Conservation (phyloP, 2,329 filamentous ascomycete species). For the Calcarisporium arbuscula region DNA sequence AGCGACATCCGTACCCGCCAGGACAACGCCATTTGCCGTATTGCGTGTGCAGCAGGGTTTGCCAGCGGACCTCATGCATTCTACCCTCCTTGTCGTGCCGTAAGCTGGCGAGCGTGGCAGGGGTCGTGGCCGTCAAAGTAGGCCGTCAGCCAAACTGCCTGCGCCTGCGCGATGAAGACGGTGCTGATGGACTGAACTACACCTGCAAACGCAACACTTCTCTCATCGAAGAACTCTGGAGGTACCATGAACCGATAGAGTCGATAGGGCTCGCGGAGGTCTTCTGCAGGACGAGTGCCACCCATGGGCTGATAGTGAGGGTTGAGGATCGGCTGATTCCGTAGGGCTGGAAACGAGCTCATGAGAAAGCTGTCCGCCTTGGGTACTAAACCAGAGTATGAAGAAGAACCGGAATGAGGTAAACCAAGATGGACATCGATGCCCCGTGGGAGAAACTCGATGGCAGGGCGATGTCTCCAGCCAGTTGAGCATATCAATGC, state of each 20-base stretch:
- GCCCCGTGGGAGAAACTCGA: conserved; percentile 44
- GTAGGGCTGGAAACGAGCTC: conserved; percentile 44
- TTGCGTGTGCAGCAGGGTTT: conserved; percentile 58
- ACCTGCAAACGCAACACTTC: conserved; percentile 40
- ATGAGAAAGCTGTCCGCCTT: conserved; percentile 49
- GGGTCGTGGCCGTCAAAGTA: conserved; percentile 42
- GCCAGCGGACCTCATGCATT: conserved; percentile 37
- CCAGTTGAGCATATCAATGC: conserved; percentile 51
- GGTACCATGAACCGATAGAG: conserved; percentile 41
- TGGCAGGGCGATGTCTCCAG: conserved; percentile 47
- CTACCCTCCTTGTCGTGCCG: conserved; percentile 22
- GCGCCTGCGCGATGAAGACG: conserved; percentile 32
- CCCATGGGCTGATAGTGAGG: conserved; percentile 37
- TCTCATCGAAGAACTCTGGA: conserved; percentile 25
- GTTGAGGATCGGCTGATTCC: conserved; percentile 43
- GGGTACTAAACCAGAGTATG: no score
- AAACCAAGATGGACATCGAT: conserved; percentile 42
- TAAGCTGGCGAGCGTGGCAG: conserved; percentile 5
- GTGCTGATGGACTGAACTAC: conserved; percentile 34
- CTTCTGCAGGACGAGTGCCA: no score
- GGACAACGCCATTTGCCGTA: conserved; percentile 67
- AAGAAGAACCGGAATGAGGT: conserved; percentile 33
- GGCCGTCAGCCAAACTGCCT: conserved; percentile 58
- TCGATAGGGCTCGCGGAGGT: no score
- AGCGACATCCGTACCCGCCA: conserved; percentile 53